These are phyloP conservation scores for Amanita subjunquillea DNA, from an alignment of 768 basidiomycete species.

Conservation along the genomic window DNA sequence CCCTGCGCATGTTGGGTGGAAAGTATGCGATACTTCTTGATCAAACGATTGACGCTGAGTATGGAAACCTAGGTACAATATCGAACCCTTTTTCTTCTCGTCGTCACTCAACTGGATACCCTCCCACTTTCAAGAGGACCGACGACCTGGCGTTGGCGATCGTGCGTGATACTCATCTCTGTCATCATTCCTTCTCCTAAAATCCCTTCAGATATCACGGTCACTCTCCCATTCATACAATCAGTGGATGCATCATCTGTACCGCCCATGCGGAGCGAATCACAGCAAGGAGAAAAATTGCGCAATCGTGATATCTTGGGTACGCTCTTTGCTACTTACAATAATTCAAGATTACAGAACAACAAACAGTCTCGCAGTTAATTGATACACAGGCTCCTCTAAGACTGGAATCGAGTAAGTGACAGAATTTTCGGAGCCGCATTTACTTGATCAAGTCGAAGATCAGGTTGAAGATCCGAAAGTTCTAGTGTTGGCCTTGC, in stretches of 20 bases:
- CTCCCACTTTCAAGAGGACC: slow-evolving; percentile 47
- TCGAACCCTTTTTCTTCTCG: slow-evolving; percentile 62
- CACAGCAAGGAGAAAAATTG: background rate
- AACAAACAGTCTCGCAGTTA: background rate
- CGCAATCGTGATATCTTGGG: background rate
- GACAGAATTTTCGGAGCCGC: background rate
- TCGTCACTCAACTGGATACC: slow-evolving; percentile 62
- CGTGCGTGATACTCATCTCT: slow-evolving; percentile 26
- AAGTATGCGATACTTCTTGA: slow-evolving; percentile 22
- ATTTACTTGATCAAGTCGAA: background rate
- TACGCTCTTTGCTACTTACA: background rate
- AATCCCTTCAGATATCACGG: slow-evolving; percentile 37
- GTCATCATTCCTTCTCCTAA: background rate
- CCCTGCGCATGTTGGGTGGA: slow-evolving; percentile 51
- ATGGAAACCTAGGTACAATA: slow-evolving; percentile 29
- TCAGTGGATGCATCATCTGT: slow-evolving; percentile 19
- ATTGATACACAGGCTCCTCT: slow-evolving; percentile 34
- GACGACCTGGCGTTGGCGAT: slow-evolving; percentile 31
- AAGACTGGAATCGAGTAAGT: slow-evolving; percentile 1
- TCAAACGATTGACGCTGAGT: background rate
- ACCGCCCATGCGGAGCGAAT: slow-evolving; percentile 3
- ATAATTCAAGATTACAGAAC: background rate
- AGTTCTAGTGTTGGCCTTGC: slow-evolving; percentile 31
- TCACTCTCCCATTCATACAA: slow-evolving; percentile 45
- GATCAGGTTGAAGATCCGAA: slow-evolving; percentile 13